Base-by-base conservation (phyloP, 2,329 filamentous ascomycete species). In the Penicillium sp. region DNA sequence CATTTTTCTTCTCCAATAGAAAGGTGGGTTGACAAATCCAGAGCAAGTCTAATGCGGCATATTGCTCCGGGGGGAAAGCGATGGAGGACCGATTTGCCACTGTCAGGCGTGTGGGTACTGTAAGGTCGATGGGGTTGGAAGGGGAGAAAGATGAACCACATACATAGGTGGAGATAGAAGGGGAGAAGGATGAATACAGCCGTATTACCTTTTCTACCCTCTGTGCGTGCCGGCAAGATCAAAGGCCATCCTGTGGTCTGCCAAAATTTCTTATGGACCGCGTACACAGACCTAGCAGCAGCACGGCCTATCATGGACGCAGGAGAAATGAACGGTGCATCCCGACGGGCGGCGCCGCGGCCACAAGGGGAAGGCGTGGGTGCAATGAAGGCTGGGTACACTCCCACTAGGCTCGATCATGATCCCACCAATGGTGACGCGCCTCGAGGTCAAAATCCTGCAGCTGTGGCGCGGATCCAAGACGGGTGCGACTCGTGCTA, bases 391-490 rank as follows among this genome's bases (percentile, higher is more conserved):
- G 30, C 10, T 36, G 18, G 40, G 21, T 50, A 50, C 52, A 43
- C 52, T 56, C 52, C 53, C 50, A 54, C 50, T 57, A 57, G 54
- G 30, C 39, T 47, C 51, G 50, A 53, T 51, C 45, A 50, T 41
- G 19, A 39, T 47, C 33, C 47, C 39, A 35, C 51, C 51, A 48
- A 49, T 50, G 8, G 11, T 28, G n/a, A n/a, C n/a, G n/a, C n/a
- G n/a, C n/a, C n/a, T n/a, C n/a, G n/a, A n/a, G n/a, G n/a, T n/a
- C n/a, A n/a, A n/a, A n/a, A n/a, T n/a, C n/a, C n/a, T n/a, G n/a
- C n/a, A n/a, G n/a, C n/a, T n/a, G 21, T 25, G 21, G 21, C 11
- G 7, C 21, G 21, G 21, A 11, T 25, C 21, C 21, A 25, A 25
- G 21, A n/a, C n/a, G n/a, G n/a, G n/a, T n/a, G n/a, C n/a, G n/a